Evolutionary conservation across 225 moss, liverwort and hornwort genomes (phyloP).

Genomic region (Sphagnum contortum): DNA sequence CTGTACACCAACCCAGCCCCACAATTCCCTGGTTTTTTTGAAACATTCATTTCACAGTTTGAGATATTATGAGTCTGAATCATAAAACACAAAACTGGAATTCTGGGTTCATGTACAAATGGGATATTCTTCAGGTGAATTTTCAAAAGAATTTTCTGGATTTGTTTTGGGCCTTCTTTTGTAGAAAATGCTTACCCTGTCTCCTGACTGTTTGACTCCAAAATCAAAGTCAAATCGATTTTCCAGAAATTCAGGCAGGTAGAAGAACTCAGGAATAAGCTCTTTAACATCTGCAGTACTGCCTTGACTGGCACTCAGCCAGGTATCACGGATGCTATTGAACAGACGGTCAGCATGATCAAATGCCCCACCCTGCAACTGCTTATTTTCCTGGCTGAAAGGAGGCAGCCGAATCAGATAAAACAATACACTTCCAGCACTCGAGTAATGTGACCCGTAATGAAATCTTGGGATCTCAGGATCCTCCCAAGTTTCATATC

Average conservation of each 20-base stretch:
- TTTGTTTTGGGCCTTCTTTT: no score
- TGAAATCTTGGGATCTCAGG: constrained; percentile 92
- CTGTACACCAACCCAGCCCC: constrained; percentile 40
- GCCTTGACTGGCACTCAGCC: constrained; percentile 90
- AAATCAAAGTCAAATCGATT: constrained; percentile 79
- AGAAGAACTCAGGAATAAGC: constrained; percentile 88
- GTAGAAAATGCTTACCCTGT: constrained; percentile 24
- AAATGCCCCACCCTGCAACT: constrained; percentile 84
- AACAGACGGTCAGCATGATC: constrained; percentile 89
- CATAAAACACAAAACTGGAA: no score
- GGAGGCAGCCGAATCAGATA: constrained; percentile 78
- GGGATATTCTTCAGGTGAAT: no score
- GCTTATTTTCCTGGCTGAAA: constrained; percentile 79
- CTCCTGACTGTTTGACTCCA: constrained; percentile 81
- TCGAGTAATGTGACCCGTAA: constrained; percentile 89
- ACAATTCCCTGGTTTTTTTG: no score
- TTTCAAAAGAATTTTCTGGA: no score
- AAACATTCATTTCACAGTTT: no score
- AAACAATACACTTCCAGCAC: constrained; percentile 93
- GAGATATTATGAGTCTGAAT: no score
- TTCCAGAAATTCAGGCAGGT: constrained; percentile 78
- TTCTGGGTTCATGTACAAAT: no score
- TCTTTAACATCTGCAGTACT: constrained; percentile 93
- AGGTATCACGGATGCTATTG: constrained; percentile 84
- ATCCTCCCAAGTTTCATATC: constrained; percentile 96